Evolutionary conservation across 352 stramenopile species (phyloP).

Genomic region (Phytopythium kandeliae): DNA sequence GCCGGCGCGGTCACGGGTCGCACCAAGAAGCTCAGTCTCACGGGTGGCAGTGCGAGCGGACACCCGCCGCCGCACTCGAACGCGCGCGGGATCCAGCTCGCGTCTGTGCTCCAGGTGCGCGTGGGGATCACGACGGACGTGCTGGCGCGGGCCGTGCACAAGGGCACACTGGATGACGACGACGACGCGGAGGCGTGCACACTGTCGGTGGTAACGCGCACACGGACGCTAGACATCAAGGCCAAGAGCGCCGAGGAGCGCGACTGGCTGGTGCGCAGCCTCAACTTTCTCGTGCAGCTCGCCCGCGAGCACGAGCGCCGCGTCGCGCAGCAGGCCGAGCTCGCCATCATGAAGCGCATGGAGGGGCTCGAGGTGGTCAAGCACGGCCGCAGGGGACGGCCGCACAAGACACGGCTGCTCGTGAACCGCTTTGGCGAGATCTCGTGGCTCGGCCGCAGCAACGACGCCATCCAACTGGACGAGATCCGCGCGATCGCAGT

Average conservation of each 20-base stretch:
- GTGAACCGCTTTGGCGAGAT: conserved; percentile 82
- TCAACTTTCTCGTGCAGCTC: conserved; percentile 68
- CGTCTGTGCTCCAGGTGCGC: conserved; percentile 46
- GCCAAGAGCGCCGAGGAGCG: conserved; percentile 57
- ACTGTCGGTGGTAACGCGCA: conserved; percentile 67
- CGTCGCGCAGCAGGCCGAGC: conserved; percentile 71
- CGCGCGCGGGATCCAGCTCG: conserved; percentile 49
- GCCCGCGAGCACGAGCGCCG: conserved; percentile 67
- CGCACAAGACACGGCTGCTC: conserved; percentile 80
- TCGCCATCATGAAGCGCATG: conserved; percentile 84
- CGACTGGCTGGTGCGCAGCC: conserved; percentile 73
- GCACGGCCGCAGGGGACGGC: conserved; percentile 63
- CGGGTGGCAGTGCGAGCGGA: conserved; percentile 1
- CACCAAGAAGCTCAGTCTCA: conserved; percentile 24
- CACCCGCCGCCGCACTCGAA: neutral
- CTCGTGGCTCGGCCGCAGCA: conserved; percentile 73
- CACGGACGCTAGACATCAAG: conserved; percentile 73
- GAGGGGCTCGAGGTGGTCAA: conserved; percentile 68
- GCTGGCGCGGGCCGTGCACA: conserved; percentile 56
- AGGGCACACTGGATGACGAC: conserved; percentile 47
- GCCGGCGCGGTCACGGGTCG: conserved; percentile 29
- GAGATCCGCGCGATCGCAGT: conserved; percentile 55
- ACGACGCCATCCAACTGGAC: conserved; percentile 71
- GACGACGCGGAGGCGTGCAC: conserved; percentile 67
- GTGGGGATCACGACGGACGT: conserved; percentile 59